These are phyloP conservation scores for Volvariella surrecta DNA, from an alignment of 1,284 basidiomycete genomes.

Conservation along the genomic window DNA sequence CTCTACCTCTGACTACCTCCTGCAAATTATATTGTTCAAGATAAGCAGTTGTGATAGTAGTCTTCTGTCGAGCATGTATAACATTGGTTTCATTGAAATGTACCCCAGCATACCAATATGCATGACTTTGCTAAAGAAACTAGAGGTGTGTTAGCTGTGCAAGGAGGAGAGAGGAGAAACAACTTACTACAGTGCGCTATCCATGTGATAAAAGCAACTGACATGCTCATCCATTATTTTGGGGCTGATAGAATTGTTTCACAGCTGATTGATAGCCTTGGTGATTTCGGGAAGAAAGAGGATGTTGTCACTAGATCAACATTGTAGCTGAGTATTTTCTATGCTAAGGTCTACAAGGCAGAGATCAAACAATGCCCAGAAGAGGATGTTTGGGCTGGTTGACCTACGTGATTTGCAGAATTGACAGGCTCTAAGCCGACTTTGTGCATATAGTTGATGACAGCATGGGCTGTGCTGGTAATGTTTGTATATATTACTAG, in stretches of 20 bases:
- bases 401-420: slow-evolving; percentile 63
- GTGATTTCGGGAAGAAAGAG: slow-evolving; percentile 61
- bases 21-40: too few species aligned
- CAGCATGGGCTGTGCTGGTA: slow-evolving; percentile 83
- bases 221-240: slow-evolving; percentile 77
- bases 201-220: slow-evolving; percentile 95
- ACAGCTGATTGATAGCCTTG: slow-evolving; percentile 73
- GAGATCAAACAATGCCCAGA: background rate
- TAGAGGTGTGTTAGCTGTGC: slow-evolving; percentile 17
- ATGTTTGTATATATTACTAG: slow-evolving; percentile 83
- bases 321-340: slow-evolving; percentile 54
- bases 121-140: slow-evolving; percentile 83
- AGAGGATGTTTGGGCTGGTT: background rate
- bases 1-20: too few species aligned
- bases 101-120: slow-evolving; percentile 80
- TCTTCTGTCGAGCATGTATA: slow-evolving; percentile 84
- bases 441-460: slow-evolving; percentile 87
- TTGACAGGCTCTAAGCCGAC: slow-evolving; percentile 79
- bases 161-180: background rate
- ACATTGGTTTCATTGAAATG: slow-evolving; percentile 84
- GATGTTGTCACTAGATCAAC: slow-evolving; percentile 24
- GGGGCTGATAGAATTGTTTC: slow-evolving; percentile 88
- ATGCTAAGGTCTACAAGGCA: slow-evolving; percentile 36
- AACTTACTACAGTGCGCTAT: slow-evolving; percentile 84
- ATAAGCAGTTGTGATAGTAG: slow-evolving; percentile 88